phyloP scores from a whole-genome alignment of 805 yeast genomes.

The Scheffersomyces amazonensis region DNA sequence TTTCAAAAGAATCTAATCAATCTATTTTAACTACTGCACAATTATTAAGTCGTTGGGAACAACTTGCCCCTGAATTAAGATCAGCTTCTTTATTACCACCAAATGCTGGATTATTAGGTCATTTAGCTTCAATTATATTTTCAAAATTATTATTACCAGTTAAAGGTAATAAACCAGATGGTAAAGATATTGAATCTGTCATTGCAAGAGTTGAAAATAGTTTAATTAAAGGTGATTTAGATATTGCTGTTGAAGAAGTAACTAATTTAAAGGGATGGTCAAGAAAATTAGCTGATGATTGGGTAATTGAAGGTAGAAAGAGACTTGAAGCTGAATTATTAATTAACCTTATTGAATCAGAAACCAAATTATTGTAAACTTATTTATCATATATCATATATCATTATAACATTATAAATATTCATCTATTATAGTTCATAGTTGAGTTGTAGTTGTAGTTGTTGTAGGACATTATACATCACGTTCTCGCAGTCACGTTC shows the following conservation, averaged over 20 bases:
- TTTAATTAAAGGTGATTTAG: slow-evolving; percentile 71
- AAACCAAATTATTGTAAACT: slow-evolving; percentile 37
- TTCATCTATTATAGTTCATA: too few species aligned
- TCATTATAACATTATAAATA: too few species aligned
- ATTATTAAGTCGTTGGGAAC: slow-evolving; percentile 73
- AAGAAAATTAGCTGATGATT: slow-evolving; percentile 82
- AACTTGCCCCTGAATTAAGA: slow-evolving; percentile 81
- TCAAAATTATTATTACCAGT: slow-evolving; percentile 75
- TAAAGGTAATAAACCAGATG: slow-evolving; percentile 68
- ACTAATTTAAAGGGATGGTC: slow-evolving; percentile 91
- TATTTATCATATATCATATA: too few species aligned
- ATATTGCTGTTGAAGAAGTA: slow-evolving; percentile 89
- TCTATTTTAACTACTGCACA: slow-evolving; percentile 76
- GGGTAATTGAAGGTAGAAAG: slow-evolving; percentile 87
- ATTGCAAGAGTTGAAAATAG: slow-evolving; percentile 81
- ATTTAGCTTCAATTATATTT: slow-evolving; percentile 74
- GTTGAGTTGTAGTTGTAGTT: too few species aligned
- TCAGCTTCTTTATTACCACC: slow-evolving; percentile 88
- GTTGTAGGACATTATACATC: too few species aligned
- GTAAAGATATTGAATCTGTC: slow-evolving; percentile 84
- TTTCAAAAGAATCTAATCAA: slow-evolving; percentile 35
- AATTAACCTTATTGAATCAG: slow-evolving; percentile 65
- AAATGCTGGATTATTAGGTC: slow-evolving; percentile 93
- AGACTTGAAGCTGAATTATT: slow-evolving; percentile 85
- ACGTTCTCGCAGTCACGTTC: too few species aligned